Evolutionary conservation across 2,329 filamentous ascomycete species (phyloP).

Genomic region (Graphilbum sp.): DNA sequence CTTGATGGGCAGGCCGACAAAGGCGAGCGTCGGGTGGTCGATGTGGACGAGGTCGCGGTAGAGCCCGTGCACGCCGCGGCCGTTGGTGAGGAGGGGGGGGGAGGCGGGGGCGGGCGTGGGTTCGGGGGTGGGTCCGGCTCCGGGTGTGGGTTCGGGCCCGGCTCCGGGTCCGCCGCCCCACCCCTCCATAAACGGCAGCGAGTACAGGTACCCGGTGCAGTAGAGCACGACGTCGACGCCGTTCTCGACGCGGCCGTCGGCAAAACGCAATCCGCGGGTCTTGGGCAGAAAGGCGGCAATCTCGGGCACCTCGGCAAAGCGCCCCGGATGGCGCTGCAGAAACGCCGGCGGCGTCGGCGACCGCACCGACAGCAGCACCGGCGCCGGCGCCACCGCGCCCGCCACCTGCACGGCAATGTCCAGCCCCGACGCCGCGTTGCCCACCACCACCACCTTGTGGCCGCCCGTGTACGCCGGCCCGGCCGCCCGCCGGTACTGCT

Average conservation of each 20-base stretch:
- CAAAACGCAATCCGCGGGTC: slow-evolving; percentile 40
- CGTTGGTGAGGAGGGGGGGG: slow-evolving; percentile 39
- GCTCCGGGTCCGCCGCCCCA: neutral
- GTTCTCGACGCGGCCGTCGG: slow-evolving; percentile 44
- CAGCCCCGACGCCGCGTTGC: slow-evolving; percentile 68
- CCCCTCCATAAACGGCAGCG: slow-evolving; percentile 50
- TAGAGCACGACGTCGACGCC: slow-evolving; percentile 66
- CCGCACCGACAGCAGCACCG: slow-evolving; percentile 48
- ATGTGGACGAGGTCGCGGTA: slow-evolving; percentile 71
- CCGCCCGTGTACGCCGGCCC: slow-evolving; percentile 42
- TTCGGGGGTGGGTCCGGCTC: too few relatives aligned
- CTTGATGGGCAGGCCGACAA: slow-evolving; percentile 60
- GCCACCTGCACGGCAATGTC: slow-evolving; percentile 71
- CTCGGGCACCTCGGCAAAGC: slow-evolving; percentile 30
- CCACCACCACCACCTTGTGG: slow-evolving; percentile 70
- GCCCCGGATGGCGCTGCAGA: slow-evolving; percentile 20
- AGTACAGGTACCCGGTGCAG: slow-evolving; percentile 81
- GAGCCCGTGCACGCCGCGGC: slow-evolving; percentile 51
- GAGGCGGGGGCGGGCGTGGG: slow-evolving; percentile 16
- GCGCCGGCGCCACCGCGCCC: slow-evolving; percentile 35
- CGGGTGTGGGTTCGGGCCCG: neutral
- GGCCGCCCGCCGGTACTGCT: slow-evolving; percentile 55
- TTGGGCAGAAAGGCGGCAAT: slow-evolving; percentile 40
- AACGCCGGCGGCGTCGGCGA: slow-evolving; percentile 25
- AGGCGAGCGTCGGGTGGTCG: slow-evolving; percentile 59